Evolutionary conservation across 441 rosid species (phyloP).

Genomic region (Iberis amara): DNA sequence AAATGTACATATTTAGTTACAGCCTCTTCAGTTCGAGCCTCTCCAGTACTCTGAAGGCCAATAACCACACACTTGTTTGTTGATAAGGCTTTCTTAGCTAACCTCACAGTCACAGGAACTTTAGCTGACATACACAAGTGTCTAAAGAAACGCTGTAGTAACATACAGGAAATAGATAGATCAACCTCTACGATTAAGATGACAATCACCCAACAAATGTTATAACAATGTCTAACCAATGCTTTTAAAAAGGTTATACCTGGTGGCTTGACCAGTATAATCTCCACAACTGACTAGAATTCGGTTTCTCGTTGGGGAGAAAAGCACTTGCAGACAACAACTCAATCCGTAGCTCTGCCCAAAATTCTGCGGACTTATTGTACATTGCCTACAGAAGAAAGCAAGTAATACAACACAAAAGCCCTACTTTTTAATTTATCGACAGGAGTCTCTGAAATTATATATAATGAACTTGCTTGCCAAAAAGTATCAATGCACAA

Average conservation of each 20-base stretch:
- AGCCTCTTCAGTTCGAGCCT: constrained; percentile 99
- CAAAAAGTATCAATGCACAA: constrained; percentile 16
- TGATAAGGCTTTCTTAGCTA: constrained; percentile 71
- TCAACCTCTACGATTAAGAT: constrained; percentile 19
- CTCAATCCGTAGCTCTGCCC: constrained; percentile 98
- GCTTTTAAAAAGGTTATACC: constrained; percentile 42
- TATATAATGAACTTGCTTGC: constrained; percentile 11
- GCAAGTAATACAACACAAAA: constrained; percentile 22
- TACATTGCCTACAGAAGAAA: constrained; percentile 64
- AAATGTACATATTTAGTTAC: constrained; percentile 89
- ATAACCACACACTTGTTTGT: constrained; percentile 88
- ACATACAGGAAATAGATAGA: constrained; percentile 23
- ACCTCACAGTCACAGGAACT: constrained; percentile 89
- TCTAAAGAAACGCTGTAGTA: constrained; percentile 90
- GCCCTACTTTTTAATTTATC: background rate
- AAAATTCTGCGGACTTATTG: constrained; percentile 92
- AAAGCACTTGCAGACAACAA: constrained; percentile 89
- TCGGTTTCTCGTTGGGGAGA: constrained; percentile 73
- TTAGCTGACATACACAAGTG: constrained; percentile 99
- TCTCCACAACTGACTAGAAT: constrained; percentile 90
- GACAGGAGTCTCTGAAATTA: constrained; percentile 17
- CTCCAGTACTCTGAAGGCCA: constrained; percentile 99
- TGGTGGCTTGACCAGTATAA: constrained; percentile 99
- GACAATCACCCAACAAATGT: constrained; percentile 19
- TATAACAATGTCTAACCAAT: constrained; percentile 5